These are phyloP conservation scores for Smallanthus sonchifolius DNA, from an alignment of 129 eudicot genomes.

Conservation along the genomic window DNA sequence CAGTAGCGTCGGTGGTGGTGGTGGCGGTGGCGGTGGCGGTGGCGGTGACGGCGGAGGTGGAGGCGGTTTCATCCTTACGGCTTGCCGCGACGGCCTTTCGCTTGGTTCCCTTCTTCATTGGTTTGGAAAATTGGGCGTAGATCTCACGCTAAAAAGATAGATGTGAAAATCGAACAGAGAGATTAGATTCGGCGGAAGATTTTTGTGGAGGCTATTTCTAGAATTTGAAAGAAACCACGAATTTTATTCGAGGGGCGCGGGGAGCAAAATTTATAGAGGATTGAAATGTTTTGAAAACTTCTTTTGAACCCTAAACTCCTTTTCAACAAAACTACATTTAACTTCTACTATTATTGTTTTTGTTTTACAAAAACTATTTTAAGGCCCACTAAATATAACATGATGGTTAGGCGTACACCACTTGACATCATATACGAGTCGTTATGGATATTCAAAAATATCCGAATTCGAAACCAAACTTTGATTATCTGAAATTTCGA, in stretches of 20 bases:
- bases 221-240: not conserved
- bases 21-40: slow-evolving; percentile 16
- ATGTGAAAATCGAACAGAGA: not conserved
- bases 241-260: slow-evolving; percentile 25
- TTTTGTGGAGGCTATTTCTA: not conserved
- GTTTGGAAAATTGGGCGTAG: slow-evolving; percentile 12
- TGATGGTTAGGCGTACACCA: too few relatives aligned
- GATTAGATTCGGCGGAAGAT: not conserved
- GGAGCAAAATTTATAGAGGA: slow-evolving; percentile 1
- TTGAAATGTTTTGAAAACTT: slow-evolving; percentile 22
- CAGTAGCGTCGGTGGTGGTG: slow-evolving; percentile 5
- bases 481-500: too few relatives aligned
- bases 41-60: slow-evolving; percentile 6
- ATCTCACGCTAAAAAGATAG: not conserved
- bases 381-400: too few relatives aligned
- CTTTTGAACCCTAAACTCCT: not conserved
- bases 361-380: too few relatives aligned
- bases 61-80: slow-evolving; percentile 25
- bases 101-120: slow-evolving; percentile 77
- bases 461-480: too few relatives aligned
- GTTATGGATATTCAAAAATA: too few relatives aligned
- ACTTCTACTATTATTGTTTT: too few relatives aligned
- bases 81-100: slow-evolving; percentile 42
- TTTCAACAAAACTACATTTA: not conserved
- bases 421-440: too few relatives aligned